phyloP scores from a whole-genome alignment of 2,329 filamentous ascomycete genomes.

The Phoma sp. region DNA sequence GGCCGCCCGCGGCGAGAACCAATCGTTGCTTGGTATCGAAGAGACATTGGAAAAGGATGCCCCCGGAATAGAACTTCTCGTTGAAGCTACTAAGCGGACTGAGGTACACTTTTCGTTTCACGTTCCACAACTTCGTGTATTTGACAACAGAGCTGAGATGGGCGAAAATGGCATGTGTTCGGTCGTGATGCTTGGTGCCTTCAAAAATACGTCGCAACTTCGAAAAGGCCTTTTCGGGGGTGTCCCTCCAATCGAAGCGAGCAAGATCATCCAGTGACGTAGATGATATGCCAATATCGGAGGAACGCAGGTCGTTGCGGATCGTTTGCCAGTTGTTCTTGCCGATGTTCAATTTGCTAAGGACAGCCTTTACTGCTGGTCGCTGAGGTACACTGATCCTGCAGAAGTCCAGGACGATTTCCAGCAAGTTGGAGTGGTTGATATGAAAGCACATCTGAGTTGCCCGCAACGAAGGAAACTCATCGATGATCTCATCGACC shows the following conservation, averaged over 20 bases:
- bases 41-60: conserved; percentile 88
- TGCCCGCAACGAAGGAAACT: conserved; percentile 77
- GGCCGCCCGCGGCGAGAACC: conserved; percentile 90
- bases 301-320: conserved; percentile 80
- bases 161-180: conserved; percentile 66
- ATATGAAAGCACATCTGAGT: conserved; percentile 86
- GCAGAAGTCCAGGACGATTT: conserved; percentile 89
- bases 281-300: conserved; percentile 80
- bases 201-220: conserved; percentile 65
- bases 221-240: conserved; percentile 76
- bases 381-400: conserved; percentile 75
- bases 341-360: conserved; percentile 87
- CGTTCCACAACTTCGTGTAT: conserved; percentile 77
- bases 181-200: conserved; percentile 60
- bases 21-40: conserved; percentile 82
- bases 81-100: conserved; percentile 87
- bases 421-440: conserved; percentile 85
- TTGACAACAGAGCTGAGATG: conserved; percentile 81
- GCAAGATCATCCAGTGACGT: conserved; percentile 91
- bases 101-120: conserved; percentile 81
- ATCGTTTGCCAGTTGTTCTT: conserved; percentile 85
- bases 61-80: conserved; percentile 82
- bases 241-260: conserved; percentile 86
- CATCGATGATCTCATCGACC: conserved; percentile 84
- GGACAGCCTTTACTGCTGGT: conserved; percentile 76